Evolutionary conservation across 768 basidiomycete genomes (phyloP).

Genomic region (Cystofilobasidium ferigula): DNA sequence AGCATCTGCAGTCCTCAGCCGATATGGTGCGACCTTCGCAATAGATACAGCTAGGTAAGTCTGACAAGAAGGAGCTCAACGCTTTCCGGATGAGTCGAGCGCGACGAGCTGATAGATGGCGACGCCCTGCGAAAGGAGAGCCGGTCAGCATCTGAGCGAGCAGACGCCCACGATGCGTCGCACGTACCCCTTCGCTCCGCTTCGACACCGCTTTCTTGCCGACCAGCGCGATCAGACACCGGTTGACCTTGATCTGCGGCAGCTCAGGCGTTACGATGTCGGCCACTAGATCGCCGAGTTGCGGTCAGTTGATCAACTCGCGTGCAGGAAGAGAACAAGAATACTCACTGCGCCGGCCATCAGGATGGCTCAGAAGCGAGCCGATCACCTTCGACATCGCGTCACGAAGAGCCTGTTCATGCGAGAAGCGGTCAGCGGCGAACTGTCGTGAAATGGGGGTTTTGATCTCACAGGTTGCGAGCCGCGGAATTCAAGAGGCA

Average conservation of each 20-base stretch:
- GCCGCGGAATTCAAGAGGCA: conserved; percentile 85
- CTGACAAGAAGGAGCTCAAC: neutral
- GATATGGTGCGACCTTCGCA: too few relatives aligned
- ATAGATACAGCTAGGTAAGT: too few relatives aligned
- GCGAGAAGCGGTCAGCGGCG: conserved; percentile 23
- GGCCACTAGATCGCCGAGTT: conserved; percentile 46
- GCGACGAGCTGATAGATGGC: conserved; percentile 10
- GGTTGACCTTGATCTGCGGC: conserved; percentile 82
- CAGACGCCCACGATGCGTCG: neutral
- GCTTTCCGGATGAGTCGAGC: neutral
- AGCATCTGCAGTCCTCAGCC: too few relatives aligned
- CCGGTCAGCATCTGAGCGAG: neutral
- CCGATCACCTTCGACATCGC: conserved; percentile 74
- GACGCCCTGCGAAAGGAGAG: conserved; percentile 7
- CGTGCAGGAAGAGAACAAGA: neutral
- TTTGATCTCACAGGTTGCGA: conserved; percentile 72
- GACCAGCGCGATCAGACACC: conserved; percentile 81
- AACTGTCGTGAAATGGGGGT: too few relatives aligned
- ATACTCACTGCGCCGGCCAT: conserved; percentile 55
- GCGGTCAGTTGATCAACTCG: neutral
- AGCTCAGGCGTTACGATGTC: conserved; percentile 70
- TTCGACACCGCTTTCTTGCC: conserved; percentile 74
- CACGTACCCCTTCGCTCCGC: conserved; percentile 25
- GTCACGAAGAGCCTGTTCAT: conserved; percentile 52
- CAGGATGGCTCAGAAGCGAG: conserved; percentile 55